Evolutionary conservation across 139 green algal genomes (phyloP).

Genomic region (Chlorella ohadii): DNA sequence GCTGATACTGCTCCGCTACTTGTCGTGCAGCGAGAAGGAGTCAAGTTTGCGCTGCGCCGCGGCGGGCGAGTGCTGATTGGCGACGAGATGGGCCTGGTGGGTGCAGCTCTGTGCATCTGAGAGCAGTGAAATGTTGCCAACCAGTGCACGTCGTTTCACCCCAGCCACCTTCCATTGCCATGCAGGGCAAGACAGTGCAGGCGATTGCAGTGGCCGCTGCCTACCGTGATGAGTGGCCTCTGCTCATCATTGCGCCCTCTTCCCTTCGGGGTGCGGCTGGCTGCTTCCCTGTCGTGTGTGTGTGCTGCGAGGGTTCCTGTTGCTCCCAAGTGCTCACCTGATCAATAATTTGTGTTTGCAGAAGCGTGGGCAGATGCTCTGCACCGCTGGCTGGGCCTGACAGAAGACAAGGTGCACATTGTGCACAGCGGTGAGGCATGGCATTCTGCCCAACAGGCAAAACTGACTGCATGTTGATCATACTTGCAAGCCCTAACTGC

Average conservation of each 20-base stretch:
- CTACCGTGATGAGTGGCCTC: constrained; percentile 84
- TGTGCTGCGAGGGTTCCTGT: no score
- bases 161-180: not conserved
- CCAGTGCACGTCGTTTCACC: no score
- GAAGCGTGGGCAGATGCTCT: constrained; percentile 79
- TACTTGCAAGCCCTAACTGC: no score
- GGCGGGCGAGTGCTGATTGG: constrained; percentile 81
- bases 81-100: constrained; percentile 50
- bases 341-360: constrained; percentile 18
- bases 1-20: no score
- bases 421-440: constrained; percentile 26
- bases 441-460: no score
- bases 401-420: constrained; percentile 54
- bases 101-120: not conserved
- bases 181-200: constrained; percentile 82
- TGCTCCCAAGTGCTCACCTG: no score
- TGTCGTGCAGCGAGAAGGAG: constrained; percentile 63
- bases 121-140: not conserved
- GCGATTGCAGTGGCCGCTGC: constrained; percentile 65
- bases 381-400: constrained; percentile 68
- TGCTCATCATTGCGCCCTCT: constrained; percentile 78
- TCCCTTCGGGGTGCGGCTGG: constrained; percentile 63
- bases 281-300: not conserved
- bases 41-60: constrained; percentile 74
- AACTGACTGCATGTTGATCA: no score